These are phyloP conservation scores for Beta corolliflora DNA, from an alignment of 179 eudicot genomes.

Conservation along the genomic window DNA sequence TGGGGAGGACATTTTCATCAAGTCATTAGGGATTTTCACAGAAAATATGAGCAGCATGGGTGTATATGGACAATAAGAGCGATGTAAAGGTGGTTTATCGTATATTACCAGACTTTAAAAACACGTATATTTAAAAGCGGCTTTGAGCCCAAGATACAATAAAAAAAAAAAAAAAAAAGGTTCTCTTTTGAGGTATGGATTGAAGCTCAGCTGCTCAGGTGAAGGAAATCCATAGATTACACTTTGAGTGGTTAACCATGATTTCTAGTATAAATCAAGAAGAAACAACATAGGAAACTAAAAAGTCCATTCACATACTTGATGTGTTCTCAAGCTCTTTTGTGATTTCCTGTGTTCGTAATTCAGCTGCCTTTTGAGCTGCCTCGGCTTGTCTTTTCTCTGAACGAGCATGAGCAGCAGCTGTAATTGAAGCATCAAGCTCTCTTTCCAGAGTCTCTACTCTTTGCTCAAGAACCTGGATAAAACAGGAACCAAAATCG, in stretches of 20 bases:
- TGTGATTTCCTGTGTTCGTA: conserved; percentile 71
- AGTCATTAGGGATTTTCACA: too few relatives aligned
- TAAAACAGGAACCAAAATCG: conserved; percentile 2
- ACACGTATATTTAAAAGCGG: too few relatives aligned
- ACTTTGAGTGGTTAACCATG: not conserved
- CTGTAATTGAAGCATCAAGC: conserved; percentile 91
- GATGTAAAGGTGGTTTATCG: too few relatives aligned
- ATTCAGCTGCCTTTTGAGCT: conserved; percentile 86
- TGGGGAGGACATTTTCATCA: too few relatives aligned
- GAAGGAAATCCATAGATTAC: not conserved
- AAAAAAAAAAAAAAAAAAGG: too few relatives aligned
- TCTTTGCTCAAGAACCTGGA: conserved; percentile 88
- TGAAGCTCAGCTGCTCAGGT: not conserved
- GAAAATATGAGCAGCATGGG: too few relatives aligned
- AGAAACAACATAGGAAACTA: not conserved
- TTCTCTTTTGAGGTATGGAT: not conserved
- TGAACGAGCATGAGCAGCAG: conserved; percentile 94
- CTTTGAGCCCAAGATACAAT: not conserved
- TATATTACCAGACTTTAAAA: too few relatives aligned
- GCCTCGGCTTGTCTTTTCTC: conserved; percentile 95
- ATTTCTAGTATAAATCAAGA: not conserved
- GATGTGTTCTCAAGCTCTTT: conserved; percentile 94
- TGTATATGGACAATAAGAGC: too few relatives aligned
- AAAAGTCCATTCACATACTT: conserved; percentile 49
- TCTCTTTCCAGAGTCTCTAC: conserved; percentile 87